Evolutionary conservation across 2,329 filamentous ascomycete species (phyloP), one percentile per base, ranked within the genome.

Genomic region (Curvularia sp.): DNA sequence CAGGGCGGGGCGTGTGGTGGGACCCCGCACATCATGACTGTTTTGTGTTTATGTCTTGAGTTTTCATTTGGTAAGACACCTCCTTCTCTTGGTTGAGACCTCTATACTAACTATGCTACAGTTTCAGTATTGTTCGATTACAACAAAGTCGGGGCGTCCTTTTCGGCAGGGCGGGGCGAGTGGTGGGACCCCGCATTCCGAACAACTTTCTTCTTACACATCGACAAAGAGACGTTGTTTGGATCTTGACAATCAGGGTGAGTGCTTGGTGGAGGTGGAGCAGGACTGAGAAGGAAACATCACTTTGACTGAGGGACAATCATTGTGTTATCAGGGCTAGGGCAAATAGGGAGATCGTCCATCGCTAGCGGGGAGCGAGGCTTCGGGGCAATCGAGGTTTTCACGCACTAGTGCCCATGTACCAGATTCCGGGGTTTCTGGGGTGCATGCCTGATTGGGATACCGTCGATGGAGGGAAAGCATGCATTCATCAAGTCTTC

Each of bases 1-100:
- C 56, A 62, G 57, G 55, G 61, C 58, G 63, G 61, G 57, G 59
- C 41, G 46, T 51, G 57, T 62, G 48, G 57, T 62, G 51, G 57
- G 60, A 61, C 59, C 48, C 58, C 53, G 57, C 59, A 50, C 26
- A 28, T 28, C 26, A 28, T 28, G 5, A 28, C 22, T 24, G 26
- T 6, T 28, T 28, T 28, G 1, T 28, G 18, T 28, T 28, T 28
- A 28, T 8, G 8, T 28, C 26, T 8, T 28, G 3, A 6, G 38
- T 26, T 6, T 5, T 1, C 24, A 4, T 38, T 22, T 47, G 28
- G 47, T 51, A 61, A 57, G 35, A 5, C 46, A 42, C 10, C 31
- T 7, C 35, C 41, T 24, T 22, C 15, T 26, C 20, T 54, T 4
- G 35, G 6, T n/a, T 41, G 24, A 13, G 10, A 35, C 4, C 42